Conservation (phyloP, 1,139 yeast genomes). For the Hyphopichia pseudoburtonii region DNA sequence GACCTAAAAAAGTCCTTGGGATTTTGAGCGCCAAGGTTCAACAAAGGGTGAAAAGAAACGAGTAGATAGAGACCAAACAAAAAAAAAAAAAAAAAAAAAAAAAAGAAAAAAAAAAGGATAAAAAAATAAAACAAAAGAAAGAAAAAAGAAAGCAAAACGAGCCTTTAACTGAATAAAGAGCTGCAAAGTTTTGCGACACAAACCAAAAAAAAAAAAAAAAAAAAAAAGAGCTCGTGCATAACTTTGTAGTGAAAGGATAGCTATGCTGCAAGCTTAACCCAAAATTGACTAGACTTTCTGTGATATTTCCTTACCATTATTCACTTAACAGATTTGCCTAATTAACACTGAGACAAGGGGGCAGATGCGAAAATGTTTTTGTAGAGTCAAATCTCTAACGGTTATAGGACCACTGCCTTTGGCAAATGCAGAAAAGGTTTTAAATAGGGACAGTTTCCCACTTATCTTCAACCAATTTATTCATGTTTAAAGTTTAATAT, state of each 20-base stretch:
- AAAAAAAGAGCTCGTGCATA: background rate
- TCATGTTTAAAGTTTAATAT: background rate
- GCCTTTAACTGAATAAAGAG: slow-evolving; percentile 1
- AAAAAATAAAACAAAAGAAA: background rate
- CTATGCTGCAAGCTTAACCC: background rate
- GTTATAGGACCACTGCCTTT: too few species aligned
- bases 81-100: too few species aligned
- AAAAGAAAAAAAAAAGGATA: background rate
- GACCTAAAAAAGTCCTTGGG: too few species aligned
- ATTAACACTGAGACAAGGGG: too few species aligned
- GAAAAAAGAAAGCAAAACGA: background rate
- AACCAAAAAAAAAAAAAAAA: background rate
- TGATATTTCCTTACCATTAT: background rate
- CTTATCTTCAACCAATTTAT: background rate
- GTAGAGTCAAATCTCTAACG: too few species aligned
- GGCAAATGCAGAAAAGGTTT: too few species aligned
- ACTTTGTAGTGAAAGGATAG: too few species aligned
- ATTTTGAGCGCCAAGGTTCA: too few species aligned
- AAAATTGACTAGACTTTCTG: background rate
- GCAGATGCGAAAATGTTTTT: too few species aligned
- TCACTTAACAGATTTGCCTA: background rate
- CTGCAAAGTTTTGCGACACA: background rate
- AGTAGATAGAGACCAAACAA: too few species aligned
- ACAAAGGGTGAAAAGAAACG: too few species aligned
- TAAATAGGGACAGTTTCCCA: slow-evolving; percentile 1